phyloP scores from a whole-genome alignment of 805 yeast species.

The Metschnikowia anglica region DNA sequence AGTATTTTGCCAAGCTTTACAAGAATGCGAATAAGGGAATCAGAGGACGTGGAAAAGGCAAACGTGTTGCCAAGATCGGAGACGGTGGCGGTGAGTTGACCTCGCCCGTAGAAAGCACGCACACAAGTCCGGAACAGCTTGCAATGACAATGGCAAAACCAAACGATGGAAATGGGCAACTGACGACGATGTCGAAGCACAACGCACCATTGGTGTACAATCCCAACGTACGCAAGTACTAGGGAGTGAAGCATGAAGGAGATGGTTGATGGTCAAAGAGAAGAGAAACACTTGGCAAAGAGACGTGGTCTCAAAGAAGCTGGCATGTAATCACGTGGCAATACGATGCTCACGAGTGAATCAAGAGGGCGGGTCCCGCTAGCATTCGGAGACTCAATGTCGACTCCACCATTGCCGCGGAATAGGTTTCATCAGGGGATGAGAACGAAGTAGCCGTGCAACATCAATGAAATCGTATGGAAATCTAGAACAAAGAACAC shows the following conservation, averaged over 20 bases:
- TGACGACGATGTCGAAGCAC: not conserved
- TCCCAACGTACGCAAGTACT: not conserved
- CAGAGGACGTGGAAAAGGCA: conserved; percentile 76
- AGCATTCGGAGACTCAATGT: not conserved
- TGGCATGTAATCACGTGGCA: not conserved
- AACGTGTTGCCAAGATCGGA: conserved; percentile 12
- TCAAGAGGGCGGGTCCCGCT: conserved; percentile 1
- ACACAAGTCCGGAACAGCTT: conserved; percentile 16
- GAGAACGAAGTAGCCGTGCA: not conserved
- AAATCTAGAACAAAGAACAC: no score
- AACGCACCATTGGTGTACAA: not conserved
- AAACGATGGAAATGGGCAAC: conserved; percentile 2
- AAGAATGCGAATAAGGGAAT: conserved; percentile 90
- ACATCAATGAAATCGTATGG: not conserved
- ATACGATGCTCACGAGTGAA: not conserved
- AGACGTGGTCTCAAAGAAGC: no score
- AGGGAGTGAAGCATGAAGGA: not conserved
- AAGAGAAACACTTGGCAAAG: no score
- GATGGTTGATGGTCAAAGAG: not conserved
- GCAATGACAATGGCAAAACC: conserved; percentile 7
- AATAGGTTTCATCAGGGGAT: no score
- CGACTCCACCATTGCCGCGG: no score
- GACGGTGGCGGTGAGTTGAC: conserved; percentile 3
- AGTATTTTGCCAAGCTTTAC: conserved; percentile 78
- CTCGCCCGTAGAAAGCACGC: conserved; percentile 9